Conservation (phyloP, 768 basidiomycete species). For the Mycena latifolia region DNA sequence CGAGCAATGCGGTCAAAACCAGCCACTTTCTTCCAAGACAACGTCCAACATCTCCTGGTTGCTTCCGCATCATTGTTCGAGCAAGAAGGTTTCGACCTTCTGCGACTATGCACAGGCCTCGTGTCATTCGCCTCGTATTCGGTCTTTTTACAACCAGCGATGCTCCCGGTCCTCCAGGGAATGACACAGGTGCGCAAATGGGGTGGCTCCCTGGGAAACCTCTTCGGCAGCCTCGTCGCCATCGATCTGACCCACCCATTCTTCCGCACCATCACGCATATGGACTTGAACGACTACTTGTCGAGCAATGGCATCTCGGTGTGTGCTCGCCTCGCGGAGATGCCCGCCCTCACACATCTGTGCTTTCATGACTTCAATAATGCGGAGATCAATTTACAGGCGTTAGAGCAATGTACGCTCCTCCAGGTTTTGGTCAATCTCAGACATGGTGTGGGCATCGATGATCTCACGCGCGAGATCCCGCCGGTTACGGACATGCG, state of each 20-base stretch:
- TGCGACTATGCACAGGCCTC: slow-evolving; percentile 3
- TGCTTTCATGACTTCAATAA: background rate
- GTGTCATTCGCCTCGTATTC: background rate
- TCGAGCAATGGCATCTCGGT: background rate
- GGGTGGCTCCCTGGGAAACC: background rate
- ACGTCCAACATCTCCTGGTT: background rate
- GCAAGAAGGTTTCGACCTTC: background rate
- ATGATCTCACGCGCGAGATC: background rate
- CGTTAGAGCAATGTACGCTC: background rate
- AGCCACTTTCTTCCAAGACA: background rate
- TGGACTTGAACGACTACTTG: slow-evolving; percentile 1
- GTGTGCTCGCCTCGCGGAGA: background rate
- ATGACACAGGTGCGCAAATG: slow-evolving; percentile 7
- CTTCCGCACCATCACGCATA: slow-evolving; percentile 14
- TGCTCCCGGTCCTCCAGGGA: background rate
- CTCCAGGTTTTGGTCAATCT: background rate
- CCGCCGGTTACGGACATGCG: background rate
- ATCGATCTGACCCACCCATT: slow-evolving; percentile 2
- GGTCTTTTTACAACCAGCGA: background rate
- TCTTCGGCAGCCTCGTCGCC: background rate
- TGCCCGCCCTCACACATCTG: slow-evolving; percentile 25
- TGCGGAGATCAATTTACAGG: too few species aligned
- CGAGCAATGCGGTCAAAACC: slow-evolving; percentile 1
- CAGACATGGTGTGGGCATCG: background rate
- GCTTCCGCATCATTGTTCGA: background rate